Evolutionary conservation across 208 protist genomes (phyloP), one percentile per base, ranked within the genome.

Genomic region (Leishmania tarentolae): DNA sequence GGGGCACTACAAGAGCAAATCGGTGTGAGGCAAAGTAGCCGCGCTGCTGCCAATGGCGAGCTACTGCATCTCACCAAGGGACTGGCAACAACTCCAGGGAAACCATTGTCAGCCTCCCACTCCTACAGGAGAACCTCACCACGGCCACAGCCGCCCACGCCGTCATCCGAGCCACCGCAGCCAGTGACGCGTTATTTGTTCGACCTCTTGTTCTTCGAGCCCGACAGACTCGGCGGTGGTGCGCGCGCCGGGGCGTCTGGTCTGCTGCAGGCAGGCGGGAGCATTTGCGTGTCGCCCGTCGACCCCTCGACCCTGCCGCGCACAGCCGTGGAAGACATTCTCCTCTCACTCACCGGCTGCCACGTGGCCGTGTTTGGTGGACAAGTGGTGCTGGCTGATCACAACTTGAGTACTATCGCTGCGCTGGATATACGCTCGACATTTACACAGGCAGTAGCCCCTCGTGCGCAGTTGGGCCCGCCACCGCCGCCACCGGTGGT

Each of bases 291-390:
- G 19, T 81, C 66, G 11, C 68, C 82, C 0, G 78, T 86, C 0
- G 78, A 75, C 40, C 28, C 63, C 4, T 50, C 53, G 3, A 37
- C 65, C 13, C 74, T 86, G 19, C 82, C 82, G 13, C 4, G 19
- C 13, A 57, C 63, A 31, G 77, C 71, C n/a, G 78, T 82, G 5
- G 61, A 75, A 3, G 52, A 82, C 82, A 78, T 86, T 44, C 52
- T 86, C 1, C 73, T 78, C 37, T 71, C 82, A 1, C 52, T 37
- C 21, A 65, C 24, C 13, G 82, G 82, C 73, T 82, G 82, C 46
- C 82, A 82, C 57, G 57, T 82, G 15, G 63, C 77, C 28, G 65
- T 86, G 42, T 86, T 86, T 47, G 82, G 82, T 17, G 82, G 82
- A 0, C 78, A 79, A 53, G 82, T 86, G 44, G 72, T 86, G 40